Percentiles rank a stretch among this genome's conserved stretches.
Conservation (phyloP, 495 filamentous ascomycete species). For the Aspergillus hancockii region DNA sequence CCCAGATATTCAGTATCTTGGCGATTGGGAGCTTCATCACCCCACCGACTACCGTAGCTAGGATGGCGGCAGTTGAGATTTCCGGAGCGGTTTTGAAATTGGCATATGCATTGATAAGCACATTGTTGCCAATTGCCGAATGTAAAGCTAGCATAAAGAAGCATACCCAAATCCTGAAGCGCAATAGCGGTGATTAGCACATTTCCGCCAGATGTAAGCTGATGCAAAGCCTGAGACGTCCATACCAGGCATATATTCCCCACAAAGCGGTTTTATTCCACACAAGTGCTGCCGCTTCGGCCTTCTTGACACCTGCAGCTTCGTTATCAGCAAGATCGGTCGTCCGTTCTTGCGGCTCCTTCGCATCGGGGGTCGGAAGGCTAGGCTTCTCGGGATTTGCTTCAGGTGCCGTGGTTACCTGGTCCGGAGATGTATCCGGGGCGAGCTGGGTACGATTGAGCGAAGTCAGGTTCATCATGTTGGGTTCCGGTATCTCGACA, state of each 20-base stretch:
- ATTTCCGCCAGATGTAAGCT: neutral
- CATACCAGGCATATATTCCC: neutral
- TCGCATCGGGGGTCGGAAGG: neutral
- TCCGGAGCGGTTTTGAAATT: neutral
- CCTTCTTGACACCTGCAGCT: neutral
- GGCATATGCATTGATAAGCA: neutral
- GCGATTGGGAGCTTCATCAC: neutral
- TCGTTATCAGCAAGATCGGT: neutral
- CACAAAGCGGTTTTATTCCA: neutral
- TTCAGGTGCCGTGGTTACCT: neutral
- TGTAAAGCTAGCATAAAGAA: neutral
- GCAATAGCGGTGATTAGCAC: neutral
- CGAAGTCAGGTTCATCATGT: neutral
- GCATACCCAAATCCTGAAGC: neutral
- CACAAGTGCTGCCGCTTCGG: neutral
- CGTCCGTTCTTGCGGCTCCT: neutral
- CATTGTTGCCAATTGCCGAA: neutral
- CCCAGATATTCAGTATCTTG: neutral
- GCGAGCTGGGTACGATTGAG: neutral
- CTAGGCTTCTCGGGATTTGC: neutral
- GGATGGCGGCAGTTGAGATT: neutral
- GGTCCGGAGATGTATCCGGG: neutral
- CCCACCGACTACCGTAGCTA: neutral
- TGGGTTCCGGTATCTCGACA: neutral
- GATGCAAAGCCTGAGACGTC: neutral